These are phyloP conservation scores for Fusarium tanahbumbuense DNA, from an alignment of 2,329 filamentous ascomycete species.

Conservation along the genomic window DNA sequence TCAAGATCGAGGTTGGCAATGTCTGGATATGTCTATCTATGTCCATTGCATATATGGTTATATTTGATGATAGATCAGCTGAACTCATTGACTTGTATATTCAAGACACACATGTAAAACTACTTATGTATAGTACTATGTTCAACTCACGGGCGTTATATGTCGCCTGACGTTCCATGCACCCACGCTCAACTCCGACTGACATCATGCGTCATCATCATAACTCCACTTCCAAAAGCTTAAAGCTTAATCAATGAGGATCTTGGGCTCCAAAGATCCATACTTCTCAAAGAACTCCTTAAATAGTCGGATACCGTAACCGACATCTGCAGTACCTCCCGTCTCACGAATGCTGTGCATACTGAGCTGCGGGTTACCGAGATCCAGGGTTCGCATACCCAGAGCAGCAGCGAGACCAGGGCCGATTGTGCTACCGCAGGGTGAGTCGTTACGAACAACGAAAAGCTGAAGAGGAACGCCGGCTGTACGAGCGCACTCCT, in stretches of 20 bases:
- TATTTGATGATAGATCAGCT: conserved; percentile 10
- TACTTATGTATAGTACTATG: conserved; percentile 5
- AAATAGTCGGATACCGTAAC: conserved; percentile 86
- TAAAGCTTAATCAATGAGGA: conserved; percentile 79
- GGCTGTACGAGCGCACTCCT: conserved; percentile 81
- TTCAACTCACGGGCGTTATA: background rate
- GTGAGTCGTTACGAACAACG: conserved; percentile 94
- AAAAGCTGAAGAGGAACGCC: conserved; percentile 93
- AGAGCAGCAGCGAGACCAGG: conserved; percentile 93
- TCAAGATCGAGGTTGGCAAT: conserved; percentile 1
- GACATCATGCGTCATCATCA: conserved; percentile 5
- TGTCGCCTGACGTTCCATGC: background rate
- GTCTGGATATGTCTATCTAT: conserved; percentile 40
- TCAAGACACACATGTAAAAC: conserved; percentile 2
- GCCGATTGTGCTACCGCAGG: conserved; percentile 95
- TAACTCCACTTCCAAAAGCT: conserved; percentile 9
- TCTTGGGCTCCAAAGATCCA: conserved; percentile 82
- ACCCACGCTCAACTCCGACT: conserved; percentile 26
- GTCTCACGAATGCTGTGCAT: conserved; percentile 99
- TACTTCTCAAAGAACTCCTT: conserved; percentile 88
- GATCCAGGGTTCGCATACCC: conserved; percentile 87
- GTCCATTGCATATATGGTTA: background rate
- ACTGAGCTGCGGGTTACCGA: conserved; percentile 92
- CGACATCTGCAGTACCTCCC: conserved; percentile 87
- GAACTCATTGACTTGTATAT: conserved; percentile 10